These are phyloP conservation scores for Lactifluus hygrophoroides DNA, from an alignment of 768 basidiomycete genomes.

Conservation along the genomic window DNA sequence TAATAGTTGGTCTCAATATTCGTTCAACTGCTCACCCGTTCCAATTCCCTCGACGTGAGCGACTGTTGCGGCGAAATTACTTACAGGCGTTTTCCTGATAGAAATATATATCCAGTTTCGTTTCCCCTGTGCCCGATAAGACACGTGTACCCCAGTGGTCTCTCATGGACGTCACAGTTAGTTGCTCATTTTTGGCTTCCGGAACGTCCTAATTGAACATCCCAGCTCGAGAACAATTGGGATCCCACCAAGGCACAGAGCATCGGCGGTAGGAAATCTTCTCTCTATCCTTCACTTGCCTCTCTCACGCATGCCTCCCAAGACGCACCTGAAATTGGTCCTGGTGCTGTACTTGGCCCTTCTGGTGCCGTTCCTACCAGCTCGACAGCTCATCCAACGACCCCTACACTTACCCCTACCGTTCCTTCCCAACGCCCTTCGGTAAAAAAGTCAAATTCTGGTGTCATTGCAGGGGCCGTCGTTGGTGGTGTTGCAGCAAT, in stretches of 20 bases:
- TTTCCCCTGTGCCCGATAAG: not conserved
- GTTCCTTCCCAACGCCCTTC: no score
- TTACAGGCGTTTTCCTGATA: not conserved
- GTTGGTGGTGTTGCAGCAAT: not conserved
- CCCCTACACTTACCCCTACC: no score
- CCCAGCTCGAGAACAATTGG: not conserved
- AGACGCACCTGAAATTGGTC: not conserved
- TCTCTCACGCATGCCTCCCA: not conserved
- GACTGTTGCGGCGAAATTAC: not conserved
- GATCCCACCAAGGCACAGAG: not conserved
- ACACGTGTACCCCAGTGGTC: slow-evolving; percentile 4
- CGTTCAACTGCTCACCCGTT: not conserved
- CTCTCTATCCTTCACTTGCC: not conserved
- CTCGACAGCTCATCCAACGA: not conserved
- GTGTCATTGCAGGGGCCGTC: not conserved
- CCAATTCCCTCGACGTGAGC: no score
- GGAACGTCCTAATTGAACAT: not conserved
- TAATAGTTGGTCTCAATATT: not conserved
- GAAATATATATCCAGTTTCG: not conserved
- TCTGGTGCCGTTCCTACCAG: not conserved
- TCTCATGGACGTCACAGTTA: not conserved
- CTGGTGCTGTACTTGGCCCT: not conserved
- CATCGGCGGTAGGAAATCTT: not conserved
- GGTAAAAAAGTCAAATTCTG: not conserved
- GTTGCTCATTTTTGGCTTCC: not conserved